phyloP scores from a whole-genome alignment of 441 rosid species.

The Iberis amara region DNA sequence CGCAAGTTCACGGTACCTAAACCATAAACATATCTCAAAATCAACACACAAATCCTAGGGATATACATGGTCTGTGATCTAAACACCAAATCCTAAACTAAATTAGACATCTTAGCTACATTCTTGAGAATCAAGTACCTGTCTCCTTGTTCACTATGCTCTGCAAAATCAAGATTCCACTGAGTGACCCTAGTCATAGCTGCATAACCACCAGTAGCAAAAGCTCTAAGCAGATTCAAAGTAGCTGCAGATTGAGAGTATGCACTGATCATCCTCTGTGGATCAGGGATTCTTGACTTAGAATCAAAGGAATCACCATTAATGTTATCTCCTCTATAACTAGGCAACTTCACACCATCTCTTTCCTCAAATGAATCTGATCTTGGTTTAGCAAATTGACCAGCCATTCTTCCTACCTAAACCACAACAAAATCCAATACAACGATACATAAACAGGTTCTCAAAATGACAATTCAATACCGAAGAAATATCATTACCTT shows the following conservation, averaged over 20 bases:
- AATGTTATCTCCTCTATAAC: background rate
- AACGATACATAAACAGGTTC: no score
- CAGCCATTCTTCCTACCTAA: background rate
- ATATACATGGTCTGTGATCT: no score
- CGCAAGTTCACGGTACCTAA: conserved; percentile 88
- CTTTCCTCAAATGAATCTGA: background rate
- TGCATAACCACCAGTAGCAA: background rate
- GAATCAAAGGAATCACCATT: background rate
- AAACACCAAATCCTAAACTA: background rate
- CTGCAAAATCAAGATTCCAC: background rate
- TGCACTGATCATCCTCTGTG: background rate
- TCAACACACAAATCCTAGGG: conserved; percentile 16
- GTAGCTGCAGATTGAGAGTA: background rate
- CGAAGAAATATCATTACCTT: no score
- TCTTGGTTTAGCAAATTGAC: background rate
- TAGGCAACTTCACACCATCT: background rate
- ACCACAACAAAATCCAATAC: no score
- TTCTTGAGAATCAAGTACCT: no score
- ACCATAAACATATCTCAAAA: conserved; percentile 1
- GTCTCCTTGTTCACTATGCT: background rate
- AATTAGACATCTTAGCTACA: no score
- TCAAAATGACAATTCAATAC: no score
- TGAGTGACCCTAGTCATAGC: background rate
- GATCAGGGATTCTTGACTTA: background rate
- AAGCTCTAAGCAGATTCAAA: background rate